These are phyloP conservation scores for Nakazawaea ishiwadae DNA, from an alignment of 805 yeast genomes.

Conservation along the genomic window DNA sequence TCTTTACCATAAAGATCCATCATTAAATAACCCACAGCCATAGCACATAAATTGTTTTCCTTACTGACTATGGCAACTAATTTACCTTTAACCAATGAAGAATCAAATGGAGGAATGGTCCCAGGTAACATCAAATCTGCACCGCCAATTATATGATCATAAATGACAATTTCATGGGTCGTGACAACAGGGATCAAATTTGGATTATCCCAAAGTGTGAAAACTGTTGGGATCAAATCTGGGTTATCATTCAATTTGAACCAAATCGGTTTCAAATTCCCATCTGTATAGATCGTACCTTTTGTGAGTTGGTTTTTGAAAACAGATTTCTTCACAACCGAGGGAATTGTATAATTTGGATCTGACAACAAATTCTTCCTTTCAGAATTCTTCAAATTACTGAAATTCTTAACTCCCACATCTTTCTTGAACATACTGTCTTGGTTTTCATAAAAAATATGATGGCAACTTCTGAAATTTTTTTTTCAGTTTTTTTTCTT, in stretches of 20 bases:
- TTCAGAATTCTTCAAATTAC: constrained; percentile 82
- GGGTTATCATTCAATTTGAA: constrained; percentile 51
- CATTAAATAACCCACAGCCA: constrained; percentile 67
- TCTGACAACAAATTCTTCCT: constrained; percentile 47
- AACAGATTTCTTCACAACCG: constrained; percentile 56
- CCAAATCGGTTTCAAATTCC: constrained; percentile 67
- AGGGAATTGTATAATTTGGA: constrained; percentile 43
- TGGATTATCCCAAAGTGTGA: constrained; percentile 67
- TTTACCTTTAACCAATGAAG: constrained; percentile 40
- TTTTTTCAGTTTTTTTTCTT: no score
- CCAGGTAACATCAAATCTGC: constrained; percentile 84
- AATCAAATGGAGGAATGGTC: constrained; percentile 54
- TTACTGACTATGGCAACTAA: constrained; percentile 70
- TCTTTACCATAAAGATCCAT: constrained; percentile 40
- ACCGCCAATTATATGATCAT: constrained; percentile 61
- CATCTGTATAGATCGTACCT: constrained; percentile 66
- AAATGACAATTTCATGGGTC: constrained; percentile 71
- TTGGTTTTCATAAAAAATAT: no score
- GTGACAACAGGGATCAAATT: constrained; percentile 58
- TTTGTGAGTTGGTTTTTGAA: constrained; percentile 48
- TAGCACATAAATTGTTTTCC: constrained; percentile 53
- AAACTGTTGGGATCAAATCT: constrained; percentile 62
- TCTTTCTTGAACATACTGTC: constrained; percentile 47
- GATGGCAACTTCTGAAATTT: no score
- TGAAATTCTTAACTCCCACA: constrained; percentile 61